phyloP scores from a whole-genome alignment of 2,329 filamentous ascomycete genomes.

The Claviceps sp. region DNA sequence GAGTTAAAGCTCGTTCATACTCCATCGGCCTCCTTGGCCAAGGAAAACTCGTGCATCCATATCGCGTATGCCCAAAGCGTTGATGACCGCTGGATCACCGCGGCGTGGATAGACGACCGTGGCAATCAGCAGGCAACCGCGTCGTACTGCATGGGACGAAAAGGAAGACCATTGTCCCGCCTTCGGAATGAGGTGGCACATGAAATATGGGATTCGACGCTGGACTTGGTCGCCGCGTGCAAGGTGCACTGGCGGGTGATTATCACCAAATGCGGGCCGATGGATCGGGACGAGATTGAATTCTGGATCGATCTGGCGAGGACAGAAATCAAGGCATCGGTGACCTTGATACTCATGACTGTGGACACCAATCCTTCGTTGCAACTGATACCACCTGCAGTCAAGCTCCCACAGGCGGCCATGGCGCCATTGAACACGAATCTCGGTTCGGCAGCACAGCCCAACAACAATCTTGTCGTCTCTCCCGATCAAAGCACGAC shows the following conservation, averaged over 20 bases:
- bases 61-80: slow-evolving; percentile 64
- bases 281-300: slow-evolving; percentile 53
- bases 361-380: slow-evolving; percentile 53
- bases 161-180: slow-evolving; percentile 36
- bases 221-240: slow-evolving; percentile 55
- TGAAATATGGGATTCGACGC: slow-evolving; percentile 68
- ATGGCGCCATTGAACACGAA: slow-evolving; percentile 41
- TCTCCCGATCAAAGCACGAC: slow-evolving; percentile 47
- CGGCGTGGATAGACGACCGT: slow-evolving; percentile 67
- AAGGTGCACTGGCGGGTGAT: slow-evolving; percentile 68
- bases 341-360: slow-evolving; percentile 46
- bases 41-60: slow-evolving; percentile 70
- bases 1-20: slow-evolving; percentile 59
- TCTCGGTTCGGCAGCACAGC: slow-evolving; percentile 54
- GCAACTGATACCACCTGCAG: slow-evolving; percentile 43
- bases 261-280: slow-evolving; percentile 55
- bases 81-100: slow-evolving; percentile 66
- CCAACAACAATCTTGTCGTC: slow-evolving; percentile 32
- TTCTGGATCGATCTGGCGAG: slow-evolving; percentile 42
- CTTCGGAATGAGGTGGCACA: slow-evolving; percentile 50
- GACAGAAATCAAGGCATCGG: slow-evolving; percentile 34
- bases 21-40: slow-evolving; percentile 58
- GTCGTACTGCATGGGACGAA: slow-evolving; percentile 57
- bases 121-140: slow-evolving; percentile 60
- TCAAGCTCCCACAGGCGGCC: slow-evolving; percentile 30